phyloP scores from a whole-genome alignment of 1,284 basidiomycete genomes.

The Cystobasidium pallidum region DNA sequence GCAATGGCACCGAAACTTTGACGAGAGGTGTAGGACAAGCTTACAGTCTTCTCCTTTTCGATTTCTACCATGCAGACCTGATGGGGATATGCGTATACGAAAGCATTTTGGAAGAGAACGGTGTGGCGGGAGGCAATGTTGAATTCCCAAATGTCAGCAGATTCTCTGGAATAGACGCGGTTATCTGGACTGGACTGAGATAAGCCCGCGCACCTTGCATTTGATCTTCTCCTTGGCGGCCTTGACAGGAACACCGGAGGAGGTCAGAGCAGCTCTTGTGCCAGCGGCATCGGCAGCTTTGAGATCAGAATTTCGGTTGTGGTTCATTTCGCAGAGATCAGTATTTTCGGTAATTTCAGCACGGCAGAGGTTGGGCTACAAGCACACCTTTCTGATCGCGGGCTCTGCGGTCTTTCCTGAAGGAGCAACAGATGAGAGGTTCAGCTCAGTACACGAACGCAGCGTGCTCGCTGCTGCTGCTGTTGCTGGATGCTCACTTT shows the following conservation, averaged over 20 bases:
- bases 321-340: not conserved
- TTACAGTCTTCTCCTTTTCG: conserved; percentile 39
- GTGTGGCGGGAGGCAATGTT: not conserved
- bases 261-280: conserved; percentile 26
- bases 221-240: conserved; percentile 34
- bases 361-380: too few relatives aligned
- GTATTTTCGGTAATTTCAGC: not conserved
- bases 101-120: too few relatives aligned
- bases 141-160: conserved; percentile 6
- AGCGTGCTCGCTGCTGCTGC: not conserved
- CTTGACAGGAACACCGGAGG: conserved; percentile 19
- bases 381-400: conserved; percentile 40
- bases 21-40: not conserved
- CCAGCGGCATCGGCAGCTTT: conserved; percentile 38
- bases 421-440: conserved; percentile 5
- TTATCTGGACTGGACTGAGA: too few relatives aligned
- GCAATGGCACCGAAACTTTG: not conserved
- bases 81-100: too few relatives aligned
- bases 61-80: conserved; percentile 39
- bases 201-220: too few relatives aligned
- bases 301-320: not conserved
- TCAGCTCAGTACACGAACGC: not conserved
- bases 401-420: conserved; percentile 32
- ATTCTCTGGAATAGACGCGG: too few relatives aligned
- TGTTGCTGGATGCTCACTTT: conserved; percentile 1